A percentile compares a stretch with the other conserved stretches of the same genome.
These are phyloP conservation scores for Phenoliferia sp. DNA, from an alignment of 1,284 basidiomycete species.

Conservation along the genomic window DNA sequence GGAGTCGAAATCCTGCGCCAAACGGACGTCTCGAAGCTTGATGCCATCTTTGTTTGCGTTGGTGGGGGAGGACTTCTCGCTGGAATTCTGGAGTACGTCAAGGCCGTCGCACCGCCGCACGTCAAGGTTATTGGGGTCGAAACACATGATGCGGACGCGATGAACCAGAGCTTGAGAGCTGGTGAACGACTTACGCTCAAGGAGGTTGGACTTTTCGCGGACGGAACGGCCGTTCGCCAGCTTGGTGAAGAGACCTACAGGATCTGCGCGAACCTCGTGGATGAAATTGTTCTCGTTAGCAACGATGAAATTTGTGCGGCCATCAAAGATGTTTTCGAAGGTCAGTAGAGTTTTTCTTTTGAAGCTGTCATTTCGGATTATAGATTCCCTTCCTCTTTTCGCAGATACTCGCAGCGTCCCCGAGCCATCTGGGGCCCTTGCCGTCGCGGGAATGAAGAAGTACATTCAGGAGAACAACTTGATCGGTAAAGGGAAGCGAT, in stretches of 20 bases:
- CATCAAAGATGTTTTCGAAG: slow-evolving; percentile 98
- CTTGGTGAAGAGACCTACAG: slow-evolving; percentile 94
- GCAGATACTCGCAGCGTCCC: slow-evolving; percentile 89
- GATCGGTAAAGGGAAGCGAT: slow-evolving; percentile 73
- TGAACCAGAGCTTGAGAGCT: slow-evolving; percentile 69
- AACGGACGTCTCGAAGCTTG: slow-evolving; percentile 65
- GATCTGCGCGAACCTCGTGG: slow-evolving; percentile 79
- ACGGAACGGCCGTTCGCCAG: slow-evolving; percentile 97
- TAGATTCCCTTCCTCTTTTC: background rate
- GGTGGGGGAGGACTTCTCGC: slow-evolving; percentile 90
- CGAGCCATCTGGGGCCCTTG: slow-evolving; percentile 94
- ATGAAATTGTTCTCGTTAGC: slow-evolving; percentile 76
- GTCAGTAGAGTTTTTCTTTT: slow-evolving; percentile 46
- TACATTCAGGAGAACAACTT: slow-evolving; percentile 79
- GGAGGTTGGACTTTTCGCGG: slow-evolving; percentile 94
- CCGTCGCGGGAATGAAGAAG: slow-evolving; percentile 85
- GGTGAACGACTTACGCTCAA: slow-evolving; percentile 75
- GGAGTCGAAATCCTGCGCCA: slow-evolving; percentile 93
- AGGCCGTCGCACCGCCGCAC: slow-evolving; percentile 80
- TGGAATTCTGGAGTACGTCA: slow-evolving; percentile 88
- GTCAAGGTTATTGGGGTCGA: slow-evolving; percentile 89
- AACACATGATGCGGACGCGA: slow-evolving; percentile 90
- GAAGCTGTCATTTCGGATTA: background rate
- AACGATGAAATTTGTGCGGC: slow-evolving; percentile 98
- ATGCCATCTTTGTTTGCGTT: slow-evolving; percentile 82